Base-by-base conservation (phyloP, 1,139 yeast species). In the Geotrichum histeridarum region DNA sequence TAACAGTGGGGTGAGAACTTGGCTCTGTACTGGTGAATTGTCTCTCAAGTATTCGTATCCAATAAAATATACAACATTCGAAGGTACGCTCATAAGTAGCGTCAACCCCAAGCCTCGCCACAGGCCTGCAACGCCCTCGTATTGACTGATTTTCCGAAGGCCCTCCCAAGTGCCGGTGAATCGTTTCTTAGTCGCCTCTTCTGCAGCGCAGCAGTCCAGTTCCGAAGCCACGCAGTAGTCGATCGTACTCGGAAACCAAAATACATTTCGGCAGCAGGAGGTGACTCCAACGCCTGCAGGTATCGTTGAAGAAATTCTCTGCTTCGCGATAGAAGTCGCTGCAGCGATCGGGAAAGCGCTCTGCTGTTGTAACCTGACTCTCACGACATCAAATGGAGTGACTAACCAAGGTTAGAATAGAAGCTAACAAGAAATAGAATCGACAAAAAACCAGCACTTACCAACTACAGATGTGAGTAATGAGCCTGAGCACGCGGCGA, bases 21-120 rank as follows among this genome's bases (percentile, higher is more conserved):
- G 75, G 14, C 73, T 63, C 15, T 69, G 65, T 17, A 88, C 64
- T 0, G 93, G 91, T 0, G 93, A 84, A 32, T 75, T 74, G 63
- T 89, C 96, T 61, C 96, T 73, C 48, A 91, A 73, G 58, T 85
- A 80, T 63, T 93, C 99, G 67, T 93, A 93, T 0, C 98, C 96
- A 2, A 95, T 86, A 71, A 90, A 93, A 67, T 93, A 94, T 7
- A 93, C 93, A 55, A 93, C 87, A 64, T 91, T 93, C 0, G 97
- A 81, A 0, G 99, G 99, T 0, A 91, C 75, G 0, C 97, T 89
- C 96, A 93, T 94, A 22, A 89, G 60, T 14, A 93, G 71, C 0
- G 95, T 89, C 32, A 93, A 70, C 0, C 94, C 80, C 37, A 94
- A 77, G 0, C 99, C 99, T 50, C 99, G 74, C 95, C 97, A 93